These are phyloP conservation scores for Typha latifolia DNA, from an alignment of 176 grass and related monocot genomes.

Conservation along the genomic window DNA sequence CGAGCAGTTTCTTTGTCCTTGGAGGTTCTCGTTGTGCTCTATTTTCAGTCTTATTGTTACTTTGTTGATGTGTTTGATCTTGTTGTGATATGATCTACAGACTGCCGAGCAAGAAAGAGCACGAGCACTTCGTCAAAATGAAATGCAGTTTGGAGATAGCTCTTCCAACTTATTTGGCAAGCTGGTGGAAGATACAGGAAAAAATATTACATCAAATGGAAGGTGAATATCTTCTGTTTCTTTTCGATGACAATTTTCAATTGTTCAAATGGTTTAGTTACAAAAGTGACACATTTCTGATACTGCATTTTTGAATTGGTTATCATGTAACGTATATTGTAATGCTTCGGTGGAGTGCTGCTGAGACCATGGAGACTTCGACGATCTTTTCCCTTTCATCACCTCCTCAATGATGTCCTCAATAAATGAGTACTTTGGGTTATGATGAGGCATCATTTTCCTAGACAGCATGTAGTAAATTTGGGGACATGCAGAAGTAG, in stretches of 20 bases:
- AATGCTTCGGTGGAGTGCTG: too few species aligned
- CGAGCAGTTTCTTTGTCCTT: constrained; percentile 60
- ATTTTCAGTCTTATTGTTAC: constrained; percentile 17
- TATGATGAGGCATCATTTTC: too few species aligned
- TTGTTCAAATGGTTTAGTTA: neutral
- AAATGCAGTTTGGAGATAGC: constrained; percentile 23
- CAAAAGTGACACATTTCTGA: too few species aligned
- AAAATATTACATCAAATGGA: constrained; percentile 22
- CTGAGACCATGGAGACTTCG: too few species aligned
- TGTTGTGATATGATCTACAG: constrained; percentile 29
- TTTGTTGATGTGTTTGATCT: constrained; percentile 9
- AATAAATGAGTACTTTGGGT: too few species aligned
- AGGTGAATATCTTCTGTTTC: constrained; percentile 37
- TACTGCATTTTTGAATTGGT: too few species aligned
- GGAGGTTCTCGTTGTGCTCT: constrained; percentile 24
- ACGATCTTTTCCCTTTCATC: too few species aligned
- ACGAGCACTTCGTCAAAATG: constrained; percentile 34
- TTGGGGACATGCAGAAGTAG: too few species aligned
- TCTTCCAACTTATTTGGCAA: constrained; percentile 41
- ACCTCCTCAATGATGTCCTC: too few species aligned
- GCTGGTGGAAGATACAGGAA: constrained; percentile 25
- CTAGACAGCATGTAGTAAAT: too few species aligned
- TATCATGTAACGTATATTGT: too few species aligned
- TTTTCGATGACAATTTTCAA: neutral
- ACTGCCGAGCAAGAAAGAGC: constrained; percentile 41